Base-by-base conservation (phyloP, 164 flowering plant genomes). In the Santalum album region DNA sequence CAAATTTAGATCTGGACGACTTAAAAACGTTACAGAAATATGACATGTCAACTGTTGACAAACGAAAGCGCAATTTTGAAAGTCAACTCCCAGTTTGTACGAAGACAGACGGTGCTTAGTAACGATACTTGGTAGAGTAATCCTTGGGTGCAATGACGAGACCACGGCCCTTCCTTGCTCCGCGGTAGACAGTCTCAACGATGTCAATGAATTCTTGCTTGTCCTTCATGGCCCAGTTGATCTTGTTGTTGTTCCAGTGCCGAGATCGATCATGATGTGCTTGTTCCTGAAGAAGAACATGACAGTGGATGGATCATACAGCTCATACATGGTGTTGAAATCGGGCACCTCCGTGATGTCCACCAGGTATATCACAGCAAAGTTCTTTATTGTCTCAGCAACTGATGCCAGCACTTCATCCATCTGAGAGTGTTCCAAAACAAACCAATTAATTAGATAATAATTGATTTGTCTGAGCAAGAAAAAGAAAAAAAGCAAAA, bases 281-380 rank as follows among this genome's bases (percentile, higher is more conserved):
- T 90, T 87, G 92, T 90, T 90, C 53, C 95, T 74, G 76, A 90
- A 90, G 69, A 90, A 90, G 78, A 90, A 90, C 98, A 90, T 84
- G 53, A 87, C 63, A 0, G 96, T 90, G 11, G 88, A 90, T 17
- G 98, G 98, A 53, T 90, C 96, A 36, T 90, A 90, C 56, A 90
- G 63, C 65, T 90, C 98, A 38, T 87, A 87, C 98, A 90, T 90
- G 1, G 96, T 87, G 76, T 90, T 90, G 70, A 90, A 87, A 68
- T 90, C 98, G 4, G 95, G 98, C 23, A 87, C 90, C 78, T 90
- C 90, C 0, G 91, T 82, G 46, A 90, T 90, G 74, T 87, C 95
- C 57, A 90, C 96, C 26, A 87, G 79, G 69, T 90, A 90, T 23
- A 86, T 80, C 49, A 87, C 98, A 22, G 91, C 96, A 69, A 87